Base-by-base conservation (phyloP, 768 basidiomycete species). In the Serendipita sp. region DNA sequence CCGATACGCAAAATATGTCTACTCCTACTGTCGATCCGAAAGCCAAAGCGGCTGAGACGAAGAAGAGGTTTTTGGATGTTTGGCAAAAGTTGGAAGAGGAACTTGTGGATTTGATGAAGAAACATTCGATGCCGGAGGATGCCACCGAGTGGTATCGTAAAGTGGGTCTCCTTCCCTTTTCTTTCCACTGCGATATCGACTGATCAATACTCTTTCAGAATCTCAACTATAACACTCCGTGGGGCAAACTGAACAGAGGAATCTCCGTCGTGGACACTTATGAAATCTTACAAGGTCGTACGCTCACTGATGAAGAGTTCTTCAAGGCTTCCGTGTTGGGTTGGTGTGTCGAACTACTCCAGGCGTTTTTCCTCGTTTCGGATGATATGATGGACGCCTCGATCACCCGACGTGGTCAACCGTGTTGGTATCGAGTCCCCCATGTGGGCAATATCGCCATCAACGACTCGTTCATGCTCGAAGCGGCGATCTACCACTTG, bases 351-450 rank as follows among this genome's bases (percentile, higher is more conserved):
- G 95, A 98, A 75, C 79, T 97, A 92, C 83, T 99, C 5, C 95
- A 98, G 86, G 93, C 92, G 0, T 96, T 87, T 76, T 97, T 98
- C 86, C 84, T 98, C 65, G 92, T 96, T 65, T 82, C 91, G 3
- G 92, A 99, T 75, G 95, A 98, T 74, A 93, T 98, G 71, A 99
- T 99, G 96, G 95, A 99, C 72, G 74, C 81, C 18, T 91, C 89
- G 54, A 86, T 98, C 69, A 97, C 95, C 10, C 87, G 95, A 30
- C 86, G 95, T 8, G 86, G 88, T 3, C 94, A 96, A 74, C 88
- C 93, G 1, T 99, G 95, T 76, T 99, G 91, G 90, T 97, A 95
- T 77, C 81, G 78, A 56, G 73, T 83, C 45, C 77, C 76, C 15
- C 69, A 69, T 60, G 84, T 95, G 67, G 85, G 85, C 53, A 84